Base-by-base conservation (phyloP, 495 filamentous ascomycete species). In the Penicillium goetzii region DNA sequence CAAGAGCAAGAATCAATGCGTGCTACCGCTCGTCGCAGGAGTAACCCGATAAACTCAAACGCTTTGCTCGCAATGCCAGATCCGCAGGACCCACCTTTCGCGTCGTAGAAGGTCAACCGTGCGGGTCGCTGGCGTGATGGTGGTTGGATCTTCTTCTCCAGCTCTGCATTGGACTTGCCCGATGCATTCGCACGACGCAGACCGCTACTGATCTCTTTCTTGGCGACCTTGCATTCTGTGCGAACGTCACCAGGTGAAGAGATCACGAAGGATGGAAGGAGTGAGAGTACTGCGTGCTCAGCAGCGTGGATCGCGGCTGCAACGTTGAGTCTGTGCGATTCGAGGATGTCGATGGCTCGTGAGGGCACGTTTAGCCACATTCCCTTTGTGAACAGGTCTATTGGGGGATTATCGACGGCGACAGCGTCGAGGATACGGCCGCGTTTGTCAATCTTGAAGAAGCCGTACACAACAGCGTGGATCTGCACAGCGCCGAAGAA, bases 361-460 rank as follows among this genome's bases (percentile, higher is more conserved):
- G 86, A 85, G 3, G 95, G 94, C 6, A 99, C 87, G 69, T 98
- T 94, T 25, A 99, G 86, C 95, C 95, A 99, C 90, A 97, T 93
- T 52, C 93, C 95, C 72, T 96, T 97, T 56, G 85, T 89, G 66
- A 88, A 80, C 47, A 92, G 84, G 33, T 94, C 82, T 57, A 97
- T 91, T 15, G 95, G 93, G 9, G 95, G 95, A 70, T 97, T 97
- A 66, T 96, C 90, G 19, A 99, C 92, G 43, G 91, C 85, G 3
- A 97, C 89, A 32, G 95, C 94, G 71, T 99, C 95, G 50, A 99
- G 89, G 53, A 99, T 88, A 26, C 90, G 86, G 43, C 89, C 84
- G 56, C 85, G 84, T 68, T 89, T 89, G 75, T 97, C 92, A 41
- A 97, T 76, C 72, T 97, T 98, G 83, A 97, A 97, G 81, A 93